Evolutionary conservation across 345 rosid species (phyloP).

Genomic region (Syzygium grande): DNA sequence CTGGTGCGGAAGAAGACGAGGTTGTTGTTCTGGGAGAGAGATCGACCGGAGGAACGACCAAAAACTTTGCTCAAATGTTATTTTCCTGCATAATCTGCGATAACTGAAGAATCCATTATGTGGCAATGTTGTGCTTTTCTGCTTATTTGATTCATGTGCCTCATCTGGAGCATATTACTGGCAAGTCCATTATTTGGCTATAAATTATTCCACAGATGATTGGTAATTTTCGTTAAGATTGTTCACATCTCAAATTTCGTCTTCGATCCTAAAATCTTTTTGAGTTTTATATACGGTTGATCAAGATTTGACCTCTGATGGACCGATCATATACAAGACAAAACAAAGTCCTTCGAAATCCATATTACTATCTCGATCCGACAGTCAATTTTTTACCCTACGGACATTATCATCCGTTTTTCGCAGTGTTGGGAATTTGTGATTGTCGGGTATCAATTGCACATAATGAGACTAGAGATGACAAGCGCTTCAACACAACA

Average conservation of each 20-base stretch:
- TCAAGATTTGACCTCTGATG: not conserved
- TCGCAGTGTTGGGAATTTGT: not conserved
- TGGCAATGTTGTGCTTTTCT: not conserved
- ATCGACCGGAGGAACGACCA: not conserved
- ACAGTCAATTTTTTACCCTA: not conserved
- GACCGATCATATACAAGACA: not conserved
- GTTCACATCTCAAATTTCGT: not conserved
- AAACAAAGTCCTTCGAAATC: not conserved
- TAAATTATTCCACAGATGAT: not conserved
- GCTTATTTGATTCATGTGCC: not conserved
- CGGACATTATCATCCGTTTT: not conserved
- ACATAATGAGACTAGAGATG: not conserved
- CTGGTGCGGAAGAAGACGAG: conserved; percentile 27
- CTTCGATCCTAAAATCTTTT: not conserved
- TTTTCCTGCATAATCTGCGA: conserved; percentile 38
- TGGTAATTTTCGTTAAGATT: not conserved
- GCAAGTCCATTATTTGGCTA: not conserved
- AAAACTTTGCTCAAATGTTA: conserved; percentile 12
- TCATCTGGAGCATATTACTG: not conserved
- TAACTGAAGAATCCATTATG: conserved; percentile 1
- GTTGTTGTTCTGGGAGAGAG: not conserved
- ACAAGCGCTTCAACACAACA: not conserved
- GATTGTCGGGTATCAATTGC: not conserved
- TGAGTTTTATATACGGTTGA: not conserved
- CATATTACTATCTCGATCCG: not conserved